Evolutionary conservation across 139 green algal species (phyloP).

Genomic region (Zygnema circumcarinatum): DNA sequence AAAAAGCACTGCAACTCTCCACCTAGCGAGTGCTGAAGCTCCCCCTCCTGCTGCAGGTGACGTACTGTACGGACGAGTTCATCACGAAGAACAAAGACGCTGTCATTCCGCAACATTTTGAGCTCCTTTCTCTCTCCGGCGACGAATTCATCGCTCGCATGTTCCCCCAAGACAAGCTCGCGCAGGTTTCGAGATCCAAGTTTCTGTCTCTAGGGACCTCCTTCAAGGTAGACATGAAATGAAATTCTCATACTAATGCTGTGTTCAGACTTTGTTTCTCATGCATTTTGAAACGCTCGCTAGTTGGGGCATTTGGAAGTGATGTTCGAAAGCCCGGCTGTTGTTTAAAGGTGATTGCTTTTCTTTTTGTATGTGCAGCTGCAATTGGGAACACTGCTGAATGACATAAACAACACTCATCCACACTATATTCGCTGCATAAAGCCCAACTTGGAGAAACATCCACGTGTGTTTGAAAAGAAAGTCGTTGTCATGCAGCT

Average conservation of each 20-base stretch:
- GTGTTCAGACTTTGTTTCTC: too few species aligned
- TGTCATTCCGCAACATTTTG: slow-evolving; percentile 93
- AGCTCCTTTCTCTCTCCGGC: slow-evolving; percentile 75
- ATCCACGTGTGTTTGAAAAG: slow-evolving; percentile 86
- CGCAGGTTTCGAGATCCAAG: background rate
- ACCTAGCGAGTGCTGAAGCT: too few species aligned
- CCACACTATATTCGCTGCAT: slow-evolving; percentile 99
- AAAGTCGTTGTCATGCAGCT: slow-evolving; percentile 93
- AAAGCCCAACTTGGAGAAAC: slow-evolving; percentile 90
- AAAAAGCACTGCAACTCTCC: too few species aligned
- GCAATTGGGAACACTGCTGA: slow-evolving; percentile 93
- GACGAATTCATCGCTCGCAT: slow-evolving; percentile 72
- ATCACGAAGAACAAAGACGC: slow-evolving; percentile 90
- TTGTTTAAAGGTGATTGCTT: too few species aligned
- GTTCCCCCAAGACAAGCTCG: slow-evolving; percentile 61
- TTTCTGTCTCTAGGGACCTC: slow-evolving; percentile 1
- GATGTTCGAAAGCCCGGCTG: too few species aligned
- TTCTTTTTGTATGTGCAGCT: slow-evolving; percentile 24
- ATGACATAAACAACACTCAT: slow-evolving; percentile 84
- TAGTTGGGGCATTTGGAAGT: too few species aligned
- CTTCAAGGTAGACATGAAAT: slow-evolving; percentile 45
- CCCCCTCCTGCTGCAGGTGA: too few species aligned
- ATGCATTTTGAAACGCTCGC: too few species aligned
- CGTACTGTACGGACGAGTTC: slow-evolving; percentile 64
- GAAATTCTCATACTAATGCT: too few species aligned